Evolutionary conservation across 306 rosid species (phyloP), one percentile per base, ranked within the genome.

Genomic region (Sesbania bispinosa): DNA sequence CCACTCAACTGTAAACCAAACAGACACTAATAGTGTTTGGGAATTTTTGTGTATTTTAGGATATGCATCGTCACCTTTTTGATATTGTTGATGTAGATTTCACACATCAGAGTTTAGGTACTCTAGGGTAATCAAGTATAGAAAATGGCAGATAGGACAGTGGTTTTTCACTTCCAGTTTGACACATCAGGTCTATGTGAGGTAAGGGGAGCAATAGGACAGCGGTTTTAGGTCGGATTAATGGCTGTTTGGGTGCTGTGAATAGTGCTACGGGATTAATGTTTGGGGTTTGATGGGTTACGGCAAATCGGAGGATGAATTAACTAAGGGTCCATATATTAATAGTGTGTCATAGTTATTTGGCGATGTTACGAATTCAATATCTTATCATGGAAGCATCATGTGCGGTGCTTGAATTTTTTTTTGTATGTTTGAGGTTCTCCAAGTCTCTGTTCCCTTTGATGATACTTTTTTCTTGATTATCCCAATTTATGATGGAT

Each of bases 381-480:
- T 15, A 24, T 57, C 33, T 57, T 42, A 27, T 57, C n/a, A 42
- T 71, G 52, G 39, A 30, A 29, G 41, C 41, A 57, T 58, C 7
- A 20, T 18, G 33, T 27, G 58, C 42, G 4, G 10, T 24, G 29
- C 33, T 58, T 16, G 67, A 55, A 15, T 43, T 27, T 26, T 18
- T 50, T 53, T 53, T 69, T 52, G 42, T 7, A 57, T 71, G 57
- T 57, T 30, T 32, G 65, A 59, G 48, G 60, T 71, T 59, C 59
- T 29, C 21, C 24, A 4, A 10, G 24, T 24, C 47, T 42, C 5
- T 20, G 24, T 29, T 24, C 50, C 24, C 48, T 33, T 70, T 78
- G 24, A 46, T 42, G 68, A 51, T 52, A 70, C 3, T 19, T 53
- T 53, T 70, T 21, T 53, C 53, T 69, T 30, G 69, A 24, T 63